Base-by-base conservation (phyloP, 495 filamentous ascomycete species). In the Amniculicola lignicola region DNA sequence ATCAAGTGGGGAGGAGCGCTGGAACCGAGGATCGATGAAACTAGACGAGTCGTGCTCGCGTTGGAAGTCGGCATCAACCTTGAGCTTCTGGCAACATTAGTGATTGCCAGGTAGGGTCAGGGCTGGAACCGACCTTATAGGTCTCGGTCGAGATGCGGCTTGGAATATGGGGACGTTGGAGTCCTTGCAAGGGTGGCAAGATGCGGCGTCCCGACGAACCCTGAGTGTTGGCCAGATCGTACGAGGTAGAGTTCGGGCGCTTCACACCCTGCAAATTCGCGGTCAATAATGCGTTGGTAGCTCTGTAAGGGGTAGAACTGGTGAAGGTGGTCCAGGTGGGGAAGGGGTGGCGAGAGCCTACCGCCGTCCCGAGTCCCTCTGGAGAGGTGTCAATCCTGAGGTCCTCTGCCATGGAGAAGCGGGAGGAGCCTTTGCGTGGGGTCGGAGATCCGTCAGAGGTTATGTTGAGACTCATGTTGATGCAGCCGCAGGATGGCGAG, bases 11-110 rank as follows among this genome's bases (percentile, higher is more conserved):
- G 69, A 68, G 40, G 86, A 78, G 61, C 81, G 83, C 6, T 84
- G 77, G 55, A 87, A 74, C 22, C 87, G 72, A 41, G 81, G 74
- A 51, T 88, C 82, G 72, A 86, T 63, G 15, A 64, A 41, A 18
- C n/a, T n/a, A n/a, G n/a, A n/a, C n/a, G 61, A 59, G n/a, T 64
- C 37, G 6, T 40, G 51, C 9, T 69, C 71, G 44, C 75, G 59
- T 21, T 75, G 70, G 14, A 72, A 68, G 18, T 69, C 33, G 37
- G 64, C 51, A 21, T 62, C 59, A 51, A 75, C 49, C 66, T 82
- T 82, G 63, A 74, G 72, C 74, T 77, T 79, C 75, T 80, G 68
- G 62, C 46, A 14, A 67, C 70, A 72, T 79, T 38, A 79, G 78
- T 65, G 38, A 19, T 21, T 41, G 31, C 18, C 2, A 43, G 7